Evolutionary conservation across 73 alveolate genomes (phyloP).

Genomic region (Diophrys appendiculata): DNA sequence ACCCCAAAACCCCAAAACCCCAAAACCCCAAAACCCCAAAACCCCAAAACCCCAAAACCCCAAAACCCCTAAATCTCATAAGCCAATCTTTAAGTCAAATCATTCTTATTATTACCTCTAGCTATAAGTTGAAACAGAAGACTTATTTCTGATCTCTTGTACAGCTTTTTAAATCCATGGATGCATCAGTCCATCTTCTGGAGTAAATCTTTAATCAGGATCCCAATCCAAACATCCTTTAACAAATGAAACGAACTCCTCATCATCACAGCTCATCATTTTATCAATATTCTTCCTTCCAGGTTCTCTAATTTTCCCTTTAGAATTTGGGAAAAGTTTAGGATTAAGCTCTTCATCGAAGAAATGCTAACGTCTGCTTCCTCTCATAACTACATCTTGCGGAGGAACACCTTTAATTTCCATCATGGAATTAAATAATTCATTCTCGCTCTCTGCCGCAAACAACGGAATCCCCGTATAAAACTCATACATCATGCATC

Average conservation of each 20-base stretch:
- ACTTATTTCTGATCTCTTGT: background rate
- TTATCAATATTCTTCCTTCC: slow-evolving; percentile 10
- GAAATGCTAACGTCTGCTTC: slow-evolving; percentile 14
- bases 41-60: no score
- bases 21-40: no score
- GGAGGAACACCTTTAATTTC: slow-evolving; percentile 21
- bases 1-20: no score
- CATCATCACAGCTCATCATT: slow-evolving; percentile 33
- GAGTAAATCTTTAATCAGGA: slow-evolving; percentile 33
- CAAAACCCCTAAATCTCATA: no score
- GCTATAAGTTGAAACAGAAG: background rate
- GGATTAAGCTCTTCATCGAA: slow-evolving; percentile 31
- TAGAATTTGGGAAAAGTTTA: slow-evolving; percentile 1
- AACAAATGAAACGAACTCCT: slow-evolving; percentile 28
- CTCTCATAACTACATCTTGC: slow-evolving; percentile 5
- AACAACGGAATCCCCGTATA: slow-evolving; percentile 30
- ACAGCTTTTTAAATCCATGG: slow-evolving; percentile 38
- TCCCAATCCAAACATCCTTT: slow-evolving; percentile 47
- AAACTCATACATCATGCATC: slow-evolving; percentile 39
- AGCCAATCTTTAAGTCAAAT: no score
- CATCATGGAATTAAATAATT: slow-evolving; percentile 28
- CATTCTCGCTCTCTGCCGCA: slow-evolving; percentile 37
- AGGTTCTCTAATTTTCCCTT: slow-evolving; percentile 19
- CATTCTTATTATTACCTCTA: no score
- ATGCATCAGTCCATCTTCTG: slow-evolving; percentile 40